Evolutionary conservation across 768 basidiomycete species (phyloP), one percentile per base, ranked within the genome.

Genomic region (Cytidiella melzeri): DNA sequence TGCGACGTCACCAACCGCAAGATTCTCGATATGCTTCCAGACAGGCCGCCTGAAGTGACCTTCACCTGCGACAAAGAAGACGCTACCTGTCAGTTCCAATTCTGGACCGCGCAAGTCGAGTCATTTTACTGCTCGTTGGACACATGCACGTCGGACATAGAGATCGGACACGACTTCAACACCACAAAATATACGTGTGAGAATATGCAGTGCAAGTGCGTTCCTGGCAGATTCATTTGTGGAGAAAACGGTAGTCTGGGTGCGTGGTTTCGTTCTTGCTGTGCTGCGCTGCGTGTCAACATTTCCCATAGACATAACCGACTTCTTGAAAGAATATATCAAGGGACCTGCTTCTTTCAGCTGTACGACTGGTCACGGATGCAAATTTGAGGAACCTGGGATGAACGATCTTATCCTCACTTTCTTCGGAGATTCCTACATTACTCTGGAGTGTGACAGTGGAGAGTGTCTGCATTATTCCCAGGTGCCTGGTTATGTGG

Each of bases 1-100:
- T 99, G 96, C 68, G 81, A 97, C 64, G 94, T 99, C 27, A 99
- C 96, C 10, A 98, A 97, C 69, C 83, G 88, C 42, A 96, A 96
- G 69, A 97, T 98, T 57, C 72, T 96, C 53, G 95, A 96, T 61
- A 80, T 81, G 72, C 90, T 97, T n/a, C 87, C 90, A 0, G 86
- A 77, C 44, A 80, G 93, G 7, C 87, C 91, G 18, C 94, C 95
- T 0, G 94, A 98, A 65, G 94, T 97, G 2, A 98, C 96, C 0
- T 99, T 99, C 66, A 85, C 87, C 55, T 99, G 96, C 69, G 82
- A 89, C 50, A 76, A 70, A 18, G 51, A 62, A 1, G 70, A 74
- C 11, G 68, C 70, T 3, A 79, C 80, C 1, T 99, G 96, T 63
- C 80, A 82, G 20, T 99, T 99, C 76, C 94, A 99, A 67, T 99